Evolutionary conservation across 805 yeast species (phyloP), one percentile per base, ranked within the genome.

Genomic region (Lipomyces anomalus): DNA sequence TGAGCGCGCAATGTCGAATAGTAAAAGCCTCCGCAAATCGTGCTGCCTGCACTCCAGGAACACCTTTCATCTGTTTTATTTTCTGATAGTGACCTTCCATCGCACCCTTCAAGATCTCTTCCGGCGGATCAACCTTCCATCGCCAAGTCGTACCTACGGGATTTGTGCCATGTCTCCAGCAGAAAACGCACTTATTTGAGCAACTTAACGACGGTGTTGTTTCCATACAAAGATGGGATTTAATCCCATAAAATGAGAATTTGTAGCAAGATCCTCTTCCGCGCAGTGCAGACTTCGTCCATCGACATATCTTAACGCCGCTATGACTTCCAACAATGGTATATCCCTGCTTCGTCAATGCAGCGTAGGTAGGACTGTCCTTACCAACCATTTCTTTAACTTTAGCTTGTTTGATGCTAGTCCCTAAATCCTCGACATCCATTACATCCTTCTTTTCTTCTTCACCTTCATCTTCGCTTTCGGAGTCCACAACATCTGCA

Each of bases 101-200:
- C 0, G 96, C 96, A 23, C 95, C 95, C 38, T 84, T 78, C 45
- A 88, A 62, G 41, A 88, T 85, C 49, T 71, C 80, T 56, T 85
- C 89, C 0, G 97, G 96, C 18, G 82, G 80, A 64, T 88, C 96
- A 11, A 87, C 84, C 59, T 87, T 90, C 97, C 97, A 88, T 59
- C 96, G 72, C 97, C 97, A 88, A 49, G 82, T 82, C 23, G 95
- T 88, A 16, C 95, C 95, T 1, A 89, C 96, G 0, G 97, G 97
- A 60, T 88, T 89, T 2, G 96, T 88, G 40, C 97, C 97, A 65
- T 88, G 97, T 63, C 97, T 76, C 97, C 97, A 88, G 67, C 97
- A 88, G 61, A 88, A 88, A 3, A 89, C 96, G 73, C 97, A 88
- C 63, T 88, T 88, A 62, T 88, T 88, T 4, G 96, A 86, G 65